phyloP scores from a whole-genome alignment of 1,284 basidiomycete genomes.

The Rhodotorula mucilaginosa region DNA sequence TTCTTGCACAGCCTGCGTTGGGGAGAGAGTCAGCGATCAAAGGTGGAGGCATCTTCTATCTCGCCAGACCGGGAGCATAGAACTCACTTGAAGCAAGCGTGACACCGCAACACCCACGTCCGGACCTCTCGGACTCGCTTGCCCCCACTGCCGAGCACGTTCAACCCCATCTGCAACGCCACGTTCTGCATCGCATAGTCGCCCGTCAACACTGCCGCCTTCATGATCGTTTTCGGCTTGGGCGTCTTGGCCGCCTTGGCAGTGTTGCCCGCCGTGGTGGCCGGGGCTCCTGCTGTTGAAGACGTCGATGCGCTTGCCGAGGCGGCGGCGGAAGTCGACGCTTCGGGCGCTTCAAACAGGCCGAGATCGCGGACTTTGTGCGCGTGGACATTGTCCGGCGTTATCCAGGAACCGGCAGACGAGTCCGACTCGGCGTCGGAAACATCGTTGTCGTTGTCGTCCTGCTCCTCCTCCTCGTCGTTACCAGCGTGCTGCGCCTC shows the following conservation, averaged over 20 bases:
- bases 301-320: background rate
- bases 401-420: slow-evolving; percentile 86
- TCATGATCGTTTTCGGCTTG: slow-evolving; percentile 55
- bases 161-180: slow-evolving; percentile 88
- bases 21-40: too few relatives aligned
- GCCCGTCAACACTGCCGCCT: slow-evolving; percentile 88
- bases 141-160: slow-evolving; percentile 86
- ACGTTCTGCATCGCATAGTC: slow-evolving; percentile 99
- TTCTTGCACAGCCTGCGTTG: slow-evolving; percentile 85
- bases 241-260: slow-evolving; percentile 10
- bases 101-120: slow-evolving; percentile 94
- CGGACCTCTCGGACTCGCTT: slow-evolving; percentile 86
- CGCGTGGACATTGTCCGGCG: slow-evolving; percentile 76
- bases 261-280: background rate
- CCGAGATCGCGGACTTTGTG: slow-evolving; percentile 89
- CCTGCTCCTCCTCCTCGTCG: slow-evolving; percentile 41
- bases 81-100: slow-evolving; percentile 98
- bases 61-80: too few relatives aligned
- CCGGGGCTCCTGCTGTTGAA: background rate
- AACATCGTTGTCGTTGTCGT: slow-evolving; percentile 62
- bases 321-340: background rate
- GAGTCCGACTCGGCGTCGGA: slow-evolving; percentile 67
- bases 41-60: background rate
- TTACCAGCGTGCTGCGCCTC: too few relatives aligned
- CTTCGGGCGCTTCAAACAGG: slow-evolving; percentile 51